Percentiles rank a stretch among this genome's conserved stretches.
Conservation (phyloP, 148 eudicot species). For the Rhododendron williamsianum region DNA sequence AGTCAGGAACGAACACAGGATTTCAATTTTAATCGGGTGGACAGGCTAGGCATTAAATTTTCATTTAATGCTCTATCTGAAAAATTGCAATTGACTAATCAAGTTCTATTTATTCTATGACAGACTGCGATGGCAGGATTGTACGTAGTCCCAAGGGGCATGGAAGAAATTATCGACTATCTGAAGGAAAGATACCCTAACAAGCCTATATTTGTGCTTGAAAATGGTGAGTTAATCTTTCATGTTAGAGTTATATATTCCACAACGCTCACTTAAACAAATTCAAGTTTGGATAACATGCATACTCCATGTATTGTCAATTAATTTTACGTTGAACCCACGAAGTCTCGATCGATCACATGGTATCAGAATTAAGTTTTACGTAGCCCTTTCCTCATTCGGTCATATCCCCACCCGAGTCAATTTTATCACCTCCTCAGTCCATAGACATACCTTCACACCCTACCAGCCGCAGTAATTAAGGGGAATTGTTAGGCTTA, state of each 20-base stretch:
- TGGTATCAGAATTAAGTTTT: background rate
- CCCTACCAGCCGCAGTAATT: too few relatives aligned
- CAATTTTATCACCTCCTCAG: too few relatives aligned
- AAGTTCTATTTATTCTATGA: background rate
- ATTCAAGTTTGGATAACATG: background rate
- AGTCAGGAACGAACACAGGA: too few relatives aligned
- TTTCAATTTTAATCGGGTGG: too few relatives aligned
- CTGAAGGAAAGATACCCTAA: constrained; percentile 41
- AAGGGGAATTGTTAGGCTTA: too few relatives aligned
- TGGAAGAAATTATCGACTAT: constrained; percentile 47
- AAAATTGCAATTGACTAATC: background rate
- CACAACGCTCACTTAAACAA: background rate
- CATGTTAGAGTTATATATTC: too few relatives aligned
- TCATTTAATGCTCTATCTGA: background rate
- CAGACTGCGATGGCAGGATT: constrained; percentile 43
- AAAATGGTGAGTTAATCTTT: constrained; percentile 44
- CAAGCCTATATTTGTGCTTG: constrained; percentile 51
- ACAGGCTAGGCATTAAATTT: too few relatives aligned
- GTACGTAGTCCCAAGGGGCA: constrained; percentile 61
- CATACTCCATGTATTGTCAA: background rate
- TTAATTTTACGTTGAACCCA: background rate
- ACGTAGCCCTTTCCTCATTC: too few relatives aligned
- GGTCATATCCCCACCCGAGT: too few relatives aligned
- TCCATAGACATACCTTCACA: too few relatives aligned
- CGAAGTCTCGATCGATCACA: background rate